These are phyloP conservation scores for Wickerhamiella qilinensis DNA, from an alignment of 805 yeast species.

Conservation along the genomic window DNA sequence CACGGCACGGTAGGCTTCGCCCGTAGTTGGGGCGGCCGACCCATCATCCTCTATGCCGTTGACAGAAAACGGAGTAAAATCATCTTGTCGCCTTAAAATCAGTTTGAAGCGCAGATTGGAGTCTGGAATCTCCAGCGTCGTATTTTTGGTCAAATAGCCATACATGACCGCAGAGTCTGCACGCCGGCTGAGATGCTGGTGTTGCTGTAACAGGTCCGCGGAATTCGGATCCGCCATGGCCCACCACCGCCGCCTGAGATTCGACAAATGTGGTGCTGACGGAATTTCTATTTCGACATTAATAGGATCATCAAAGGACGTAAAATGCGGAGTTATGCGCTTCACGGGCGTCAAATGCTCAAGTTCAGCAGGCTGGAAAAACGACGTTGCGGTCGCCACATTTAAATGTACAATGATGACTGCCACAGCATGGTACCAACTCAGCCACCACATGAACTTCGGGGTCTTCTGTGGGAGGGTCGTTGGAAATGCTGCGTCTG, in stretches of 20 bases:
- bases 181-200: background rate
- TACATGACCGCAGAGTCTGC: slow-evolving; percentile 12
- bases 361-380: background rate
- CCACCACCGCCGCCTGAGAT: slow-evolving; percentile 17
- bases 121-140: slow-evolving; percentile 14
- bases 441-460: background rate
- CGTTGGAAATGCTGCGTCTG: too few relatives aligned
- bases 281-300: slow-evolving; percentile 12
- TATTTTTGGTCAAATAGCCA: slow-evolving; percentile 13
- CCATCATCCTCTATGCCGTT: slow-evolving; percentile 7
- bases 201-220: background rate
- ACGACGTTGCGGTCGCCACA: slow-evolving; percentile 1
- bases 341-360: slow-evolving; percentile 2
- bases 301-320: slow-evolving; percentile 1
- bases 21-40: slow-evolving; percentile 5
- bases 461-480: too few relatives aligned
- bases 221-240: slow-evolving; percentile 16
- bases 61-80: slow-evolving; percentile 5
- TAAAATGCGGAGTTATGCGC: background rate
- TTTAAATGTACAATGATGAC: background rate
- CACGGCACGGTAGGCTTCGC: slow-evolving; percentile 17
- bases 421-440: background rate
- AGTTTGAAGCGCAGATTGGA: slow-evolving; percentile 11
- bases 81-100: slow-evolving; percentile 11
- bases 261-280: slow-evolving; percentile 10